Evolutionary conservation across 2,329 filamentous ascomycete genomes (phyloP).

Genomic region (Fusarium zealandicum): DNA sequence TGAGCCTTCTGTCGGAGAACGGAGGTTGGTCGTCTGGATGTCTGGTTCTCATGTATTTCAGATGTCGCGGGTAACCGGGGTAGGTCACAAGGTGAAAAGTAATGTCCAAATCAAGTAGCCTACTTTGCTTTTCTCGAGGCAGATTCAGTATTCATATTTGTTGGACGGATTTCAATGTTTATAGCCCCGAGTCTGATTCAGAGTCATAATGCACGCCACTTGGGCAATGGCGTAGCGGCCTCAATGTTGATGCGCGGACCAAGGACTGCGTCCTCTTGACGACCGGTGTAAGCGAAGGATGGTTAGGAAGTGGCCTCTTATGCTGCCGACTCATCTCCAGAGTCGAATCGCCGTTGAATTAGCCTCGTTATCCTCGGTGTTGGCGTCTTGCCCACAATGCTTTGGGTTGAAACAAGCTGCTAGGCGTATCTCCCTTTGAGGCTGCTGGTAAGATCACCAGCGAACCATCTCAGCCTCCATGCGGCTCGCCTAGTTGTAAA

Average conservation of each 20-base stretch:
- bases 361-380: background rate
- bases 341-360: background rate
- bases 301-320: background rate
- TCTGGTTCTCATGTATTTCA: conserved; percentile 30
- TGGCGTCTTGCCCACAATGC: conserved; percentile 2
- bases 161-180: conserved; percentile 7
- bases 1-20: conserved; percentile 8
- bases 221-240: conserved; percentile 6
- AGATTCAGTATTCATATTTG: background rate
- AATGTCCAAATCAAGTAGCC: background rate
- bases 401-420: conserved; percentile 16
- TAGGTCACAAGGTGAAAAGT: background rate
- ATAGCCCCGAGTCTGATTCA: conserved; percentile 4
- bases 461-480: conserved; percentile 30
- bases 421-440: conserved; percentile 6
- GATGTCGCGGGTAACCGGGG: conserved; percentile 5
- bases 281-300: background rate
- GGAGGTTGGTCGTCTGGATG: conserved; percentile 3
- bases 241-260: conserved; percentile 11
- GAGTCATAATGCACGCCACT: background rate
- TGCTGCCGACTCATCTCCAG: background rate
- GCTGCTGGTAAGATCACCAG: conserved; percentile 6
- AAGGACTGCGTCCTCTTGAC: too few species aligned
- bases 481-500: conserved; percentile 24
- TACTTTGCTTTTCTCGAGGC: background rate